Evolutionary conservation across 177 flowering plant genomes (phyloP).

Genomic region (Vitis hybrid): DNA sequence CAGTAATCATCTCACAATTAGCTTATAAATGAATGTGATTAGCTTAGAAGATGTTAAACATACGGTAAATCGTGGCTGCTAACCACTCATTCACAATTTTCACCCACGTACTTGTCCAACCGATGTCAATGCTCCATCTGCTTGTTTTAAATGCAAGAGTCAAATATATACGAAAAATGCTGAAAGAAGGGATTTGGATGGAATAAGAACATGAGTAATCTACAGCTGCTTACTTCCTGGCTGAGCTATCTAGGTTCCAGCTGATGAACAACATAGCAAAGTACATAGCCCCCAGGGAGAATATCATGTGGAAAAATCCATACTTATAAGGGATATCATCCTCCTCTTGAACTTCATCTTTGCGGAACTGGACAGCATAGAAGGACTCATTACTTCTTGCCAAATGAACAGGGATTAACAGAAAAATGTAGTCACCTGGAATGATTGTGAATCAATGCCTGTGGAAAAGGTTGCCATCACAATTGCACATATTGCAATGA

Average conservation of each 20-base stretch:
- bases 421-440: conserved; percentile 57
- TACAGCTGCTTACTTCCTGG: conserved; percentile 50
- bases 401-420: neutral
- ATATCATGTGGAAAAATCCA: conserved; percentile 81
- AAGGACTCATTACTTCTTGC: neutral
- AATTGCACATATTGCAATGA: conserved; percentile 76
- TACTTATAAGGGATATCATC: conserved; percentile 83
- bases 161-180: neutral
- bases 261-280: conserved; percentile 91
- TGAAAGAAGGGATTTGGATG: neutral
- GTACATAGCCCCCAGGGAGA: conserved; percentile 90
- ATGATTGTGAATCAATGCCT: conserved; percentile 85
- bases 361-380: conserved; percentile 56
- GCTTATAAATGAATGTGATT: neutral
- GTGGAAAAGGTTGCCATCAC: conserved; percentile 96
- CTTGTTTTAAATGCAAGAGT: neutral
- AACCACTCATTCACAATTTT: conserved; percentile 91
- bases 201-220: neutral
- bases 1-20: neutral
- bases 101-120: conserved; percentile 98
- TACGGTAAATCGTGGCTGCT: conserved; percentile 81
- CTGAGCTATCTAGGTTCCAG: conserved; percentile 71
- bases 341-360: conserved; percentile 46
- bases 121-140: conserved; percentile 97
- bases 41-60: conserved; percentile 21